phyloP scores from a whole-genome alignment of 495 filamentous ascomycete genomes.

The Penicillium manginii region DNA sequence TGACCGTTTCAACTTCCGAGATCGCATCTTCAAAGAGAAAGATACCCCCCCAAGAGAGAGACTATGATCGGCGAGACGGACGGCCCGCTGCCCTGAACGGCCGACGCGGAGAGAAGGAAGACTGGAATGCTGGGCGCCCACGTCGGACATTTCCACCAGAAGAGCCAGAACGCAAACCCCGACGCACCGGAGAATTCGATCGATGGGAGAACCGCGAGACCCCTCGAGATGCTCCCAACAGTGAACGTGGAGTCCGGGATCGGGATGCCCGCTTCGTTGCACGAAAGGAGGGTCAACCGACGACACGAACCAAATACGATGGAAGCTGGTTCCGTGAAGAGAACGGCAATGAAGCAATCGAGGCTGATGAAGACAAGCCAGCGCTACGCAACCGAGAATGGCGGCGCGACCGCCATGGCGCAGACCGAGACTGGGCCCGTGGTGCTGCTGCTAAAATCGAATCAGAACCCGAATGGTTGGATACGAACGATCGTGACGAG shows the following conservation, averaged over 20 bases:
- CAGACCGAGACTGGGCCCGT: conserved; percentile 65
- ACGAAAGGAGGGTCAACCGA: conserved; percentile 50
- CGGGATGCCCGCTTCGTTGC: conserved; percentile 52
- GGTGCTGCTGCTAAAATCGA: conserved; percentile 54
- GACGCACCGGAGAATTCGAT: conserved; percentile 70
- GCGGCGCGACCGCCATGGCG: conserved; percentile 61
- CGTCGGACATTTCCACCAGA: conserved; percentile 57
- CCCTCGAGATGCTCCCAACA: conserved; percentile 53
- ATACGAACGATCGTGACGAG: conserved; percentile 73
- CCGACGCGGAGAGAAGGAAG: conserved; percentile 57
- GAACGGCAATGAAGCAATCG: conserved; percentile 54
- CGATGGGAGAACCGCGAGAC: conserved; percentile 48
- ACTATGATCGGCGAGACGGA: conserved; percentile 47
- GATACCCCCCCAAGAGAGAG: conserved; percentile 43
- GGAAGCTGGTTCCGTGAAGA: conserved; percentile 62
- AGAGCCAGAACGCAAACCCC: conserved; percentile 54
- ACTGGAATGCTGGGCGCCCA: conserved; percentile 61
- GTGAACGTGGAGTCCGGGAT: conserved; percentile 42
- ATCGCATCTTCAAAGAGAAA: conserved; percentile 53
- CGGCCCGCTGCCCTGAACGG: conserved; percentile 41
- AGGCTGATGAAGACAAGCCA: conserved; percentile 58
- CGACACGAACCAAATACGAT: conserved; percentile 54
- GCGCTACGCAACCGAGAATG: conserved; percentile 65
- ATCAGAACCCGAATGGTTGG: conserved; percentile 85
- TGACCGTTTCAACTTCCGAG: conserved; percentile 66